Base-by-base conservation (phyloP, 1,284 basidiomycete genomes). In the Porphyrellus sp. region DNA sequence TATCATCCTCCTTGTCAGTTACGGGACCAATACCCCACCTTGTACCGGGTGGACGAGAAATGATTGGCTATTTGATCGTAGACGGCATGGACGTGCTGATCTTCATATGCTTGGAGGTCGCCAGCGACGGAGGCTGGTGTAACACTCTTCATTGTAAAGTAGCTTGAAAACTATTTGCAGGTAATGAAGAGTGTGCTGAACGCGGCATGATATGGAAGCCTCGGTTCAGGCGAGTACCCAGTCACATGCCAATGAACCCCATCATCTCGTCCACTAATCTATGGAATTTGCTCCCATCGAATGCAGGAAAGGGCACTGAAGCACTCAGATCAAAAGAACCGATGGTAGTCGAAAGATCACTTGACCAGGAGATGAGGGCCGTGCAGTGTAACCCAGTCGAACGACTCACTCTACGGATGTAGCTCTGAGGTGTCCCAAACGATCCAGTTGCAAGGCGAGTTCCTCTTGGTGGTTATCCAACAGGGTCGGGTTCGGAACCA, bases 391-490 rank as follows among this genome's bases (percentile, higher is more conserved):
- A 38, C n/a, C 8, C 18, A 13, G 39, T 33, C 23, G 38, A 42
- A 27, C 15, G 27, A 71, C 85, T 72, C 68, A 89, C 88, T 69
- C 63, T 44, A 83, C 73, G 11, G 74, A 78, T 0, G 84, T 78
- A n/a, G 83, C 74, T 58, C 72, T 77, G 38, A 94, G 73, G 70
- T 93, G 81, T 1, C 82, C 81, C 27, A 83, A 76, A 21, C 70
- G 68, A 18, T 74, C 74, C 45, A 98, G 75, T 16, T 85, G 84
- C 38, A 79, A 72, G 0, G 96, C 93, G 6, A 99, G 77, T 65
- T 99, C 93, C 40, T 83, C 77, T 74, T 99, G 96, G 64, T 99
- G 96, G 69, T 98, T 91, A 70, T 98, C 89, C 72, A 96, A 83
- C 42, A 99, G 74, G 2, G 88, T 85, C 28, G 85, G 76, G 67